phyloP scores from a whole-genome alignment of 306 rosid species.

The Acacia melanoxylon region DNA sequence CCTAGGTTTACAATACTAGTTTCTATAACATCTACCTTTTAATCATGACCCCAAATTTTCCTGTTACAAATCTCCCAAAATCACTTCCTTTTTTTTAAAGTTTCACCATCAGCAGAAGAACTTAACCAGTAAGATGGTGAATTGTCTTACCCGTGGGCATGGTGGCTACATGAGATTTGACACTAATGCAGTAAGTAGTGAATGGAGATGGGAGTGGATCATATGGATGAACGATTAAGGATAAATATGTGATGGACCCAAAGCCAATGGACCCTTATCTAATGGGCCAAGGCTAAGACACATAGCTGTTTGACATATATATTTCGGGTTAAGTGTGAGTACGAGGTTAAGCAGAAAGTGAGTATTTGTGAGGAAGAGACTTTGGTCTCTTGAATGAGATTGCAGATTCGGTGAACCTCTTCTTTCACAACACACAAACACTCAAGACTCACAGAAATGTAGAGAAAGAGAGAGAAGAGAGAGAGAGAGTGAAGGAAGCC shows the following conservation, averaged over 20 bases:
- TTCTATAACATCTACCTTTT: too few species aligned
- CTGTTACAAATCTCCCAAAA: background rate
- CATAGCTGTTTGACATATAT: background rate
- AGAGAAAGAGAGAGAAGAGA: too few species aligned
- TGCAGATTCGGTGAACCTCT: too few species aligned
- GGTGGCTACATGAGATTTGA: background rate
- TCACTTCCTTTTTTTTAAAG: background rate
- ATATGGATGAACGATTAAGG: background rate
- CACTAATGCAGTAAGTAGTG: background rate
- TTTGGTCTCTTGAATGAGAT: too few species aligned
- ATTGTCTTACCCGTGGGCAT: background rate
- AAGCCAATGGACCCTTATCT: background rate
- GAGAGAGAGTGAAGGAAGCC: too few species aligned
- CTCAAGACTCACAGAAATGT: too few species aligned
- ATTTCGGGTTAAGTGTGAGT: background rate
- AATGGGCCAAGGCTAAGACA: background rate
- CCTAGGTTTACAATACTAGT: too few species aligned
- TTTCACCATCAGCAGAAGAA: background rate
- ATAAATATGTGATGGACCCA: background rate
- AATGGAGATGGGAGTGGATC: background rate
- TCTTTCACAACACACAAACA: too few species aligned
- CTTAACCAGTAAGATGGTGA: background rate
- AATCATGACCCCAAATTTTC: background rate
- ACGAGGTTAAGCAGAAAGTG: background rate
- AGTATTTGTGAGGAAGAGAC: too few species aligned